Conservation (phyloP, 495 filamentous ascomycete genomes). For the Sabuloglossum arenarium region DNA sequence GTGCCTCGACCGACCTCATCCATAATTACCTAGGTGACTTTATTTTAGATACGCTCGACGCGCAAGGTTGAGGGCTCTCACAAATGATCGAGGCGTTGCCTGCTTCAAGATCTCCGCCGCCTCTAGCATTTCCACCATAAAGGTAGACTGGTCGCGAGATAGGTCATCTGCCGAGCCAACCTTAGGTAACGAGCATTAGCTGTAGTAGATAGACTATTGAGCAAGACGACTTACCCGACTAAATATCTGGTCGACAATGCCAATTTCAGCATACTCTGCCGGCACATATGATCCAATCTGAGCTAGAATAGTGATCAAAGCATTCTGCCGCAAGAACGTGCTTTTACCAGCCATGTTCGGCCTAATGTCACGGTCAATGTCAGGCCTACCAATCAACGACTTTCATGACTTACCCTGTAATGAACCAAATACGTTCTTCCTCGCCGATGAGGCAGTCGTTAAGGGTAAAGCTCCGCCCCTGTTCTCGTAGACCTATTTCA, state of each 20-base stretch:
- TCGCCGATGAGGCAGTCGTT: conserved; percentile 72
- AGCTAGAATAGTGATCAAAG: conserved; percentile 77
- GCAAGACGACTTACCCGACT: conserved; percentile 28
- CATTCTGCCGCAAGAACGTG: conserved; percentile 88
- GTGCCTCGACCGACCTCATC: conserved; percentile 93
- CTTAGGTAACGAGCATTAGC: background rate
- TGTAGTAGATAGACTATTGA: background rate
- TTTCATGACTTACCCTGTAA: conserved; percentile 37
- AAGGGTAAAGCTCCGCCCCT: conserved; percentile 62
- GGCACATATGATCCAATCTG: conserved; percentile 87
- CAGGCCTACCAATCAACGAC: background rate
- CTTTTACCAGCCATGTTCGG: conserved; percentile 99
- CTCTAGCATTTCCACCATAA: conserved; percentile 80
- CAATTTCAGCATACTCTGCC: conserved; percentile 62
- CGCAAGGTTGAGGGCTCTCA: background rate
- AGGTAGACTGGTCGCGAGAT: conserved; percentile 80
- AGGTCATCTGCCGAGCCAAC: conserved; percentile 87
- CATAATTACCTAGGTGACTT: conserved; percentile 47
- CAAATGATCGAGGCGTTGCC: conserved; percentile 53
- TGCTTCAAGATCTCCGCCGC: conserved; percentile 45
- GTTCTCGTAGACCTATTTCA: conserved; percentile 53
- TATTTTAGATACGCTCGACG: background rate
- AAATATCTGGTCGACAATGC: conserved; percentile 82
- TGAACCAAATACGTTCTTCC: conserved; percentile 55
- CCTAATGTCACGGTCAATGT: background rate